Conservation (phyloP, 805 yeast genomes). For the Candida suzukii region DNA sequence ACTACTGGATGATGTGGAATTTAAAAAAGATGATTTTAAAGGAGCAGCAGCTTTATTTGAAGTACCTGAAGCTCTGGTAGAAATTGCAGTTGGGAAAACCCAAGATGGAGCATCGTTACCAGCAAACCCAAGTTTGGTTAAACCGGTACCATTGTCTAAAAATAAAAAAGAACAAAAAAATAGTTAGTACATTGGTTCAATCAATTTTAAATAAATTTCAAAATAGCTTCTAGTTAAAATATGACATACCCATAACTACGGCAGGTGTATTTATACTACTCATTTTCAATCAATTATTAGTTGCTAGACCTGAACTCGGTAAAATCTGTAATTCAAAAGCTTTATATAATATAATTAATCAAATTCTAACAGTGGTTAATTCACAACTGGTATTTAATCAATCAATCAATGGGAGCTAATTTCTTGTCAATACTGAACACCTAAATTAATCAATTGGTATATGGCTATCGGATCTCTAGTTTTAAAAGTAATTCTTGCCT, state of each 20-base stretch:
- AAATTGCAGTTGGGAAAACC: slow-evolving; percentile 95
- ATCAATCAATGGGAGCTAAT: background rate
- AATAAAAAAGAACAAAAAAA: background rate
- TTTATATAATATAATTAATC: background rate
- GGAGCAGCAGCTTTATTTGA: slow-evolving; percentile 35
- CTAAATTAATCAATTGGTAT: too few species aligned
- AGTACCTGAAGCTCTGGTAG: slow-evolving; percentile 53
- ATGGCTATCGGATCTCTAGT: too few species aligned
- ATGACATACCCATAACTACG: slow-evolving; percentile 80
- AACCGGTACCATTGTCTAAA: slow-evolving; percentile 85
- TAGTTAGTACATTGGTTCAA: slow-evolving; percentile 7
- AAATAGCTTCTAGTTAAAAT: background rate
- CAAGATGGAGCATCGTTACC: slow-evolving; percentile 98
- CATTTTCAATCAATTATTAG: slow-evolving; percentile 26
- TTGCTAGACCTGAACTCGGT: background rate
- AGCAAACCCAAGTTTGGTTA: slow-evolving; percentile 96
- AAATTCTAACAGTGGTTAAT: background rate
- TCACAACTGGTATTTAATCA: background rate
- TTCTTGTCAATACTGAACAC: background rate
- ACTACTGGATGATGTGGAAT: slow-evolving; percentile 15
- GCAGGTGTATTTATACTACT: slow-evolving; percentile 76
- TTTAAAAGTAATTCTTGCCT: too few species aligned
- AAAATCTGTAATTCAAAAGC: background rate
- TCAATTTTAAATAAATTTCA: background rate
- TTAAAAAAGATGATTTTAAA: slow-evolving; percentile 38